Base-by-base conservation (phyloP, 2,329 filamentous ascomycete species). In the Penicillium brevicompactum region DNA sequence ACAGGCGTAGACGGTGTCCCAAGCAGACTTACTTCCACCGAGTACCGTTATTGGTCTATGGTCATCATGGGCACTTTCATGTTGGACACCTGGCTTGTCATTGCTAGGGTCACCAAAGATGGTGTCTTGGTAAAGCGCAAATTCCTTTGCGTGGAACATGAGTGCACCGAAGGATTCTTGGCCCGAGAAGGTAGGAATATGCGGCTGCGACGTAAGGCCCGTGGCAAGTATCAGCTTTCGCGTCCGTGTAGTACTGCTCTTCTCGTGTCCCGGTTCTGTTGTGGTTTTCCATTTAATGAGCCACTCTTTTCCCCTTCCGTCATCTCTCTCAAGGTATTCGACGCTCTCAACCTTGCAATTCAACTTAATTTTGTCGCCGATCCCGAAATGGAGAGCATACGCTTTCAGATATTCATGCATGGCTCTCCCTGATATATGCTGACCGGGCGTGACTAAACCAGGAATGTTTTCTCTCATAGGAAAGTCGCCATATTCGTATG, bases 401-500 rank as follows among this genome's bases (percentile, higher is more conserved):
- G 80, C 76, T n/a, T 71, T 72, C 2, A 87, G 70, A 67, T 87
- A 87, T 4, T 72, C 65, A 60, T 84, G 76, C 47, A 85, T 68
- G 0, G 79, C 78, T 3, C 71, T 59, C 0, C 82, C 84, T 1
- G 83, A 78, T 38, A 87, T 80, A 66, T 87, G 83, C 45, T 83
- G 69, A 14, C 78, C 80, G 13, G 68, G 61, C 49, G 75, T 62
- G 16, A 72, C 65, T 50, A 50, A 50, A 10, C 70, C 69, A 60
- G 81, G 85, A 1, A 70, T 75, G 37, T 78, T 78, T 2, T 74
- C 70, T 52, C 78, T 74, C 83, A 91, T 86, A 18, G 87, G 85
- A 54, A 87, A 89, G 64, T 89, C 88, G 0, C 83, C 82, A 60
- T 83, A 90, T 67, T 91, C 86, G 60, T 85, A 88, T 0, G 83